Evolutionary conservation across 2,329 filamentous ascomycete genomes (phyloP), one percentile per base, ranked within the genome.

Genomic region (Xylaria sp.): DNA sequence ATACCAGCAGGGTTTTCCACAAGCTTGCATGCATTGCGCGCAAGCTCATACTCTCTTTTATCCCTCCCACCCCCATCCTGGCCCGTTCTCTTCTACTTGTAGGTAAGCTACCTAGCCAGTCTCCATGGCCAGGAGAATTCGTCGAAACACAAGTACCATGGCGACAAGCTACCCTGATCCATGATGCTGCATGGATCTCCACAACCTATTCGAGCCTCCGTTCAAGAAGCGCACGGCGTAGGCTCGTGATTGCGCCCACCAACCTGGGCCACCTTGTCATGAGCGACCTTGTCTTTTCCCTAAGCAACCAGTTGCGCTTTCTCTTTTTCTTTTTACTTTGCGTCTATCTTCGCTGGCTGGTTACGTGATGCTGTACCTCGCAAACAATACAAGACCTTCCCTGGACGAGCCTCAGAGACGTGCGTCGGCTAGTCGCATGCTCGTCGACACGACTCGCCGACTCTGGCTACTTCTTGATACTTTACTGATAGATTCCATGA

Each of bases 111-210:
- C 13, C 33, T 20, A 11, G 17, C 26, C 42, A 48, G 57, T 33
- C 26, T 17, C 0, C 38, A 15, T 15, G 38, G 38, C 13, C 15
- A 40, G 38, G 4, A 40, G n/a, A 23, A 17, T 26, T 49, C 20
- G 4, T 26, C 26, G n/a, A n/a, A 31, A 33, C 28, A 17, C 26
- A 33, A 54, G 31, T 20, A n/a, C 51, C 11, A 38, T 17, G 15
- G 15, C 17, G 13, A 38, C 36, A 23, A 54, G 60, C 56, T 54
- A 63, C 56, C 67, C 63, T 28, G 54, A 59, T 60, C 64, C 56
- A 60, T 44, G 49, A 48, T 15, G n/a, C 54, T 63, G 59, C 64
- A 63, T 15, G 51, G 63, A 67, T 58, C 56, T 63, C 48, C 56
- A 10, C 64, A 56, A 53, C 46, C 49, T 64, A 23, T 36, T 40